phyloP scores from a whole-genome alignment of 441 rosid species.

The Cnidoscolus chayamansa region DNA sequence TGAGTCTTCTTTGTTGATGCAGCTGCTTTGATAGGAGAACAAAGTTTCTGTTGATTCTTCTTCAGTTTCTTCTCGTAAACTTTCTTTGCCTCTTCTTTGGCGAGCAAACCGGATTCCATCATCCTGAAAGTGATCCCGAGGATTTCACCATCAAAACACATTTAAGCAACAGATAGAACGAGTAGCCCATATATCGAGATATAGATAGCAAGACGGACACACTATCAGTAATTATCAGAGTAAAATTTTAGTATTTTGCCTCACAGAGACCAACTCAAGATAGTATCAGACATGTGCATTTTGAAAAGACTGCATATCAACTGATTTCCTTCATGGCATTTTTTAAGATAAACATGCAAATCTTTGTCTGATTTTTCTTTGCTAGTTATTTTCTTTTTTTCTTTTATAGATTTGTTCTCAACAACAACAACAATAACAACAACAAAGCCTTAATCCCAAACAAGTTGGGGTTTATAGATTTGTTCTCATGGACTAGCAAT shows the following conservation, averaged over 20 bases:
- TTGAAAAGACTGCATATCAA: too few relatives aligned
- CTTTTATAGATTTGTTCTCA: too few relatives aligned
- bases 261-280: too few relatives aligned
- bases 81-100: slow-evolving; percentile 64
- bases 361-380: too few relatives aligned
- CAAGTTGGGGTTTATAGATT: too few relatives aligned
- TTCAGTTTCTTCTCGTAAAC: slow-evolving; percentile 62
- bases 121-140: slow-evolving; percentile 48
- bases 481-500: too few relatives aligned
- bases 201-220: background rate
- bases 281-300: too few relatives aligned
- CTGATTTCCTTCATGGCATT: too few relatives aligned
- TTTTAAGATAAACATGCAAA: too few relatives aligned
- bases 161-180: slow-evolving; percentile 1
- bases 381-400: too few relatives aligned
- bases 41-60: slow-evolving; percentile 43
- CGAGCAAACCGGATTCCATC: slow-evolving; percentile 93
- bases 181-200: background rate
- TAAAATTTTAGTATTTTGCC: background rate
- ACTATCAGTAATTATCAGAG: background rate
- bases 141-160: slow-evolving; percentile 7
- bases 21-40: slow-evolving; percentile 53
- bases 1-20: slow-evolving; percentile 41
- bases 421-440: too few relatives aligned
- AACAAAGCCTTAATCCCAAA: too few relatives aligned